Percentiles rank a stretch among this genome's conserved stretches.
phyloP scores from a whole-genome alignment of 192 early-diverging fungal species.

The Coemansia sp. region DNA sequence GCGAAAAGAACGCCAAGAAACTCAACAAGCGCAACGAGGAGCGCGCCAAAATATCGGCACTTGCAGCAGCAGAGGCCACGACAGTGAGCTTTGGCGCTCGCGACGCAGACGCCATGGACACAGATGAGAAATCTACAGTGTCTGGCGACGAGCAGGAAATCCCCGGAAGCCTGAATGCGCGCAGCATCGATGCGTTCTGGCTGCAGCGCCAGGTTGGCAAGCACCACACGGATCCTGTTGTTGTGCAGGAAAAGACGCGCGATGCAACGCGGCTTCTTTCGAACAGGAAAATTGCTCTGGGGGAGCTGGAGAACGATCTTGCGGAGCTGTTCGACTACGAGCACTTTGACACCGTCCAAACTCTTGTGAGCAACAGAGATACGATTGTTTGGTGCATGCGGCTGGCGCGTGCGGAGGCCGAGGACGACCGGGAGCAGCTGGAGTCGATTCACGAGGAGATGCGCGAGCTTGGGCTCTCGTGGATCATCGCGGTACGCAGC shows the following conservation, averaged over 20 bases:
- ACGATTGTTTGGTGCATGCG: constrained; percentile 89
- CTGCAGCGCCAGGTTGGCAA: constrained; percentile 82
- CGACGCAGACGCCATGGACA: constrained; percentile 6
- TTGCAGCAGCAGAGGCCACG: constrained; percentile 7
- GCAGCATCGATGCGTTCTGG: constrained; percentile 97
- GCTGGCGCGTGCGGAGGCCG: constrained; percentile 71
- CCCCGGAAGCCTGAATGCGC: constrained; percentile 55
- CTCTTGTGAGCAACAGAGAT: constrained; percentile 84
- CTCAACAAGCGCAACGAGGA: constrained; percentile 40
- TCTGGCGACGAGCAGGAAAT: constrained; percentile 7
- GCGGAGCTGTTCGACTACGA: constrained; percentile 96
- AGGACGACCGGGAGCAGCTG: constrained; percentile 55
- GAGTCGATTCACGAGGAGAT: constrained; percentile 66
- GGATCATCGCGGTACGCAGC: constrained; percentile 69
- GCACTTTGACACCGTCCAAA: constrained; percentile 93
- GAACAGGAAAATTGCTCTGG: constrained; percentile 60
- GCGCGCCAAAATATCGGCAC: constrained; percentile 16
- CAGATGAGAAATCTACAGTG: not conserved
- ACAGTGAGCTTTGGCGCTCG: constrained; percentile 16
- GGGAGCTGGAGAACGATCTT: constrained; percentile 95
- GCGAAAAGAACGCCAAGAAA: constrained; percentile 30
- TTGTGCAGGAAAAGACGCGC: constrained; percentile 85
- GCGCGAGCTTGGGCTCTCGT: constrained; percentile 62
- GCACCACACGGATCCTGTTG: constrained; percentile 82
- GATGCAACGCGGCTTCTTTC: constrained; percentile 72